phyloP scores from a whole-genome alignment of 2,329 filamentous ascomycete genomes.

The Acarospora socialis region DNA sequence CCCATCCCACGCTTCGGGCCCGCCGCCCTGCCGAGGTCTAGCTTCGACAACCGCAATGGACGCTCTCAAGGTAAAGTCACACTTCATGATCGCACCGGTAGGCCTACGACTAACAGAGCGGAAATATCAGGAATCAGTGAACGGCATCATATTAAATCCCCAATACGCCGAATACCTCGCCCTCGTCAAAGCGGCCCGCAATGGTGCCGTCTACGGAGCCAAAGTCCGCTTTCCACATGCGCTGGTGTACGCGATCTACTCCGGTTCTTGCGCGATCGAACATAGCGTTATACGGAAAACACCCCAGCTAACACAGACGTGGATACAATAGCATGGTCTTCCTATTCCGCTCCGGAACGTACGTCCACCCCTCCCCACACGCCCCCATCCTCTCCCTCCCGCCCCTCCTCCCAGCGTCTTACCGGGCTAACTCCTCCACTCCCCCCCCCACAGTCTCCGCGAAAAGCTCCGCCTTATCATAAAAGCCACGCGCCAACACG shows the following conservation, averaged over 20 bases:
- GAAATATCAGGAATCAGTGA: slow-evolving; percentile 48
- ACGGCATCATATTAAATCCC: slow-evolving; percentile 67
- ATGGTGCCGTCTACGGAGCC: slow-evolving; percentile 83
- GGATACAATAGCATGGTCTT: slow-evolving; percentile 64
- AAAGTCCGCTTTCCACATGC: slow-evolving; percentile 98
- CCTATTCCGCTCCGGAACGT: slow-evolving; percentile 84
- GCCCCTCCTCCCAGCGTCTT: slow-evolving; percentile 4
- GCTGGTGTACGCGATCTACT: slow-evolving; percentile 48
- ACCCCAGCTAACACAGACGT: too few species aligned
- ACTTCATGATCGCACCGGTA: too few species aligned
- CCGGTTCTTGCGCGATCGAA: too few species aligned
- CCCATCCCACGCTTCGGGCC: too few species aligned
- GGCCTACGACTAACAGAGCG: background rate
- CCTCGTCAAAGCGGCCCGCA: slow-evolving; percentile 83
- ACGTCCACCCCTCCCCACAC: slow-evolving; percentile 24
- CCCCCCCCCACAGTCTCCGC: slow-evolving; percentile 38
- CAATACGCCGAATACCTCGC: slow-evolving; percentile 72
- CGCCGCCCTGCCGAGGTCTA: too few species aligned
- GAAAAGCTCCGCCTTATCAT: slow-evolving; percentile 68
- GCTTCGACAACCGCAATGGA: too few species aligned
- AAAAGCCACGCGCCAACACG: slow-evolving; percentile 79
- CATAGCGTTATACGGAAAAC: too few species aligned
- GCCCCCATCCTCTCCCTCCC: slow-evolving; percentile 2
- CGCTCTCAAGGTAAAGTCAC: too few species aligned
- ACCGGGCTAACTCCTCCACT: slow-evolving; percentile 5